Percentiles rank a stretch among this genome's conserved stretches.
These are phyloP conservation scores for Microcera coccophila DNA, from an alignment of 2,329 filamentous ascomycete genomes.

Conservation along the genomic window DNA sequence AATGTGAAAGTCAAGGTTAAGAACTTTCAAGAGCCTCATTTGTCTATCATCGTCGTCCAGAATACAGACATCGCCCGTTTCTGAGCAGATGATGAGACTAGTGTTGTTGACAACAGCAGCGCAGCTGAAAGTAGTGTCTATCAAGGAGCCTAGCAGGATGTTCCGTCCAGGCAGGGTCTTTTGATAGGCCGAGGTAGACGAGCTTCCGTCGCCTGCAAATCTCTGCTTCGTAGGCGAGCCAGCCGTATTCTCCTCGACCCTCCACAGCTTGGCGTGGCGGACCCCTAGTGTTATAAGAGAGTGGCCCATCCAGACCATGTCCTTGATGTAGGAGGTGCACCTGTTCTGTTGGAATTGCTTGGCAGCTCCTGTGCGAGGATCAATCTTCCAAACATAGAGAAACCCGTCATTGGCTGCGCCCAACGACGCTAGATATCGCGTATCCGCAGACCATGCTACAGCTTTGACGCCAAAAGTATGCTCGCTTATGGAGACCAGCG, in stretches of 20 bases:
- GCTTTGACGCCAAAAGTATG: constrained; percentile 86
- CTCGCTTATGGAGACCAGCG: constrained; percentile 80
- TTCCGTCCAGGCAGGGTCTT: constrained; percentile 82
- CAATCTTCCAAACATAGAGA: constrained; percentile 84
- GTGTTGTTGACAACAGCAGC: constrained; percentile 65
- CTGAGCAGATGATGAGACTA: constrained; percentile 79
- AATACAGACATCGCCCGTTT: constrained; percentile 84
- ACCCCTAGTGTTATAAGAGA: constrained; percentile 82
- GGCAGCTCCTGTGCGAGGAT: constrained; percentile 74
- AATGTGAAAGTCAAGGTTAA: constrained; percentile 63
- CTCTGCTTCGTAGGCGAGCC: constrained; percentile 62
- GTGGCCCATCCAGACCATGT: constrained; percentile 87
- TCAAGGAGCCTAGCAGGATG: constrained; percentile 73
- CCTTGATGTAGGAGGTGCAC: constrained; percentile 80
- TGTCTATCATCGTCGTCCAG: constrained; percentile 72
- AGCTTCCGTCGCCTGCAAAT: constrained; percentile 42
- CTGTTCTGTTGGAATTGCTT: constrained; percentile 82
- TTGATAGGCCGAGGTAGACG: constrained; percentile 32
- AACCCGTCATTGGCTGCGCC: constrained; percentile 91
- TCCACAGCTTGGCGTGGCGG: constrained; percentile 91
- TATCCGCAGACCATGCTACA: constrained; percentile 85
- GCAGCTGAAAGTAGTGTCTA: constrained; percentile 81
- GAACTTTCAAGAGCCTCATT: constrained; percentile 65
- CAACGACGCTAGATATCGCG: constrained; percentile 80
- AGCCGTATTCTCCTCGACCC: constrained; percentile 63